Conservation (phyloP, 305 asterid genomes). For the Fraxinus dipetala region DNA sequence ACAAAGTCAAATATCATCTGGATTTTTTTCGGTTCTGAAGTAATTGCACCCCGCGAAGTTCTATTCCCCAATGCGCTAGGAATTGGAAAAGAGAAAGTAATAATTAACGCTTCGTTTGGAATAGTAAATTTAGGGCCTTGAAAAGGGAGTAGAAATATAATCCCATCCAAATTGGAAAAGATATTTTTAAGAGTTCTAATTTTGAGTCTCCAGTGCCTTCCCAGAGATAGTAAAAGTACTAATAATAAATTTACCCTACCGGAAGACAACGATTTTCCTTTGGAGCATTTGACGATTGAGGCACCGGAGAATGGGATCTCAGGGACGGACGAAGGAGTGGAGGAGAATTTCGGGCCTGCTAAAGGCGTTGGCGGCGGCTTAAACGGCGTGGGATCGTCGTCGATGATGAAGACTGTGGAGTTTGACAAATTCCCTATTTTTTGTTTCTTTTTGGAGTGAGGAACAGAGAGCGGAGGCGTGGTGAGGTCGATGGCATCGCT, state of each 20-base stretch:
- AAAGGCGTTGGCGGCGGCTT: slow-evolving; percentile 12
- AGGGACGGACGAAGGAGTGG: slow-evolving; percentile 43
- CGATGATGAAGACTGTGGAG: slow-evolving; percentile 48
- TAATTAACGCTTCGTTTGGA: not conserved
- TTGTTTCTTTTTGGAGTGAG: slow-evolving; percentile 47
- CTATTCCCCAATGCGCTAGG: not conserved
- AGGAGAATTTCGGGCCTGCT: not conserved
- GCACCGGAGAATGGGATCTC: slow-evolving; percentile 54
- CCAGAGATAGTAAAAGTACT: not conserved
- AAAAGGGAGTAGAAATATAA: not conserved
- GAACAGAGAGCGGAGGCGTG: slow-evolving; percentile 41
- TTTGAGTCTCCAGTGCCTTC: not conserved
- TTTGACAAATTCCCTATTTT: slow-evolving; percentile 30
- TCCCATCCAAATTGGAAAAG: not conserved
- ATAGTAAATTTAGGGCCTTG: not conserved
- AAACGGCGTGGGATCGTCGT: slow-evolving; percentile 51
- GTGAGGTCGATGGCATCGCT: slow-evolving; percentile 50
- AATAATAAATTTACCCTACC: slow-evolving; percentile 25
- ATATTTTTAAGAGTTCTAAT: not conserved
- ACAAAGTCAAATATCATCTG: not conserved
- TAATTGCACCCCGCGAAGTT: not conserved
- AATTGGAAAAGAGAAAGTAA: not conserved
- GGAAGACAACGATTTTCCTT: slow-evolving; percentile 26
- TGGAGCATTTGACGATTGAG: slow-evolving; percentile 35
- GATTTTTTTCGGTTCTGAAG: not conserved